phyloP scores from a whole-genome alignment of 1,139 yeast species.

The Kurtzmaniella quercitrusa region DNA sequence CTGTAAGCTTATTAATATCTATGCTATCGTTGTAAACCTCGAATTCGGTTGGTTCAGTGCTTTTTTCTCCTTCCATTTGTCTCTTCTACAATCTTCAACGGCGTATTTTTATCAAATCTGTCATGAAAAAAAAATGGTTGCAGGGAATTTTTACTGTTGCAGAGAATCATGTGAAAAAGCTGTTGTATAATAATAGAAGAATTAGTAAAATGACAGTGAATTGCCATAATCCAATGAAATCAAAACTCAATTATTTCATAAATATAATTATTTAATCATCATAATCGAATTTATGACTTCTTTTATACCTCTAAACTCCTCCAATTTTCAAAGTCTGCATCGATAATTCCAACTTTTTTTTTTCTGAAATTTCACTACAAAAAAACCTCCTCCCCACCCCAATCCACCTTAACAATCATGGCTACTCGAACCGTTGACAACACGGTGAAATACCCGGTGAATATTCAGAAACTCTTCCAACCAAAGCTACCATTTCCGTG shows the following conservation, averaged over 20 bases:
- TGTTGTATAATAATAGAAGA: too few relatives aligned
- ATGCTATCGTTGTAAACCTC: constrained; percentile 19
- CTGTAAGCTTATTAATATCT: constrained; percentile 26
- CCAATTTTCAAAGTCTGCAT: background rate
- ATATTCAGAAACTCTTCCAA: constrained; percentile 60
- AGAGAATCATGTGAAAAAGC: too few relatives aligned
- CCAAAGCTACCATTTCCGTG: constrained; percentile 67
- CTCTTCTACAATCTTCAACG: background rate
- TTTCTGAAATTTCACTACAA: background rate
- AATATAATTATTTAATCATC: too few relatives aligned
- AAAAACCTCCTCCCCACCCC: background rate
- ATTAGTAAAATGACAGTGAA: too few relatives aligned
- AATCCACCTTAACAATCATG: too few relatives aligned
- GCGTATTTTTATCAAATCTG: too few relatives aligned
- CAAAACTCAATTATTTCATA: too few relatives aligned
- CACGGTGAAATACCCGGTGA: constrained; percentile 55
- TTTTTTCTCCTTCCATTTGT: background rate
- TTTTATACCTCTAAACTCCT: too few relatives aligned
- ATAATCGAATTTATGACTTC: too few relatives aligned
- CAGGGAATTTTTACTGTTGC: too few relatives aligned
- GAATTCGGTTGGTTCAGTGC: constrained; percentile 15
- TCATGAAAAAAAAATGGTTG: background rate
- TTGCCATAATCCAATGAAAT: too few relatives aligned
- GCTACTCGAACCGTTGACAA: constrained; percentile 15
- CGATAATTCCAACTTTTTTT: too few relatives aligned